Conservation (phyloP, 805 yeast genomes). For the Yarrowia keelungensis region DNA sequence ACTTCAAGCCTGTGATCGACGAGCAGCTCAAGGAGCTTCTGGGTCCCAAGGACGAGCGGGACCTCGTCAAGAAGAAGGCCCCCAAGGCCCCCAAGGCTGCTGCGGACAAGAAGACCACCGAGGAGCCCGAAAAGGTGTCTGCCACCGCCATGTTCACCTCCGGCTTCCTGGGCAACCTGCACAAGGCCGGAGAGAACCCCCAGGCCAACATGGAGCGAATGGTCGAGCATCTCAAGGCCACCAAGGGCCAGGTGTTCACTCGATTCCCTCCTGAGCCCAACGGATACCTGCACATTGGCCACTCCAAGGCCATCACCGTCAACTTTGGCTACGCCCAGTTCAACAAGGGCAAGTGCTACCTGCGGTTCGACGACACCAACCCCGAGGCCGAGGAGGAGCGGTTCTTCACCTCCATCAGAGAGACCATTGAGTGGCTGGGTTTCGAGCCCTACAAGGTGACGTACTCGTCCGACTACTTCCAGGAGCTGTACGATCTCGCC, state of each 20-base stretch:
- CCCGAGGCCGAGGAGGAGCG: constrained; percentile 98
- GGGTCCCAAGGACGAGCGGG: constrained; percentile 98
- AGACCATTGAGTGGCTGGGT: constrained; percentile 93
- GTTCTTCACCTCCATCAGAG: constrained; percentile 81
- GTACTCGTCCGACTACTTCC: constrained; percentile 95
- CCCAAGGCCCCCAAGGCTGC: constrained; percentile 51
- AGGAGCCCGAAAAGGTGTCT: constrained; percentile 40
- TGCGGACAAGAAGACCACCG: constrained; percentile 43
- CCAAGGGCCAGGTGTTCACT: constrained; percentile 84
- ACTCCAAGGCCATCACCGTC: constrained; percentile 96
- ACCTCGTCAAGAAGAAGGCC: constrained; percentile 78
- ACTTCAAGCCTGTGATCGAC: constrained; percentile 88
- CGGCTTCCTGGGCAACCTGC: constrained; percentile 94
- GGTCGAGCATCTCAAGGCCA: constrained; percentile 77
- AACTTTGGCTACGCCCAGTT: constrained; percentile 96
- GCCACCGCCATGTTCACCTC: constrained; percentile 76
- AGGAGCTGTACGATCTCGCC: constrained; percentile 84
- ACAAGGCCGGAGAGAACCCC: constrained; percentile 93
- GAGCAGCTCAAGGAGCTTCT: constrained; percentile 69
- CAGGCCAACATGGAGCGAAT: constrained; percentile 87
- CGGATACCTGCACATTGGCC: constrained; percentile 97
- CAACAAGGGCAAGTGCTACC: constrained; percentile 85
- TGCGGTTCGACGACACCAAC: constrained; percentile 96
- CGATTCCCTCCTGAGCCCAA: constrained; percentile 99
- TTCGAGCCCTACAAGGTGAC: constrained; percentile 93